phyloP scores from a whole-genome alignment of 202 grass and related monocot genomes.

The Setaria viridis region DNA sequence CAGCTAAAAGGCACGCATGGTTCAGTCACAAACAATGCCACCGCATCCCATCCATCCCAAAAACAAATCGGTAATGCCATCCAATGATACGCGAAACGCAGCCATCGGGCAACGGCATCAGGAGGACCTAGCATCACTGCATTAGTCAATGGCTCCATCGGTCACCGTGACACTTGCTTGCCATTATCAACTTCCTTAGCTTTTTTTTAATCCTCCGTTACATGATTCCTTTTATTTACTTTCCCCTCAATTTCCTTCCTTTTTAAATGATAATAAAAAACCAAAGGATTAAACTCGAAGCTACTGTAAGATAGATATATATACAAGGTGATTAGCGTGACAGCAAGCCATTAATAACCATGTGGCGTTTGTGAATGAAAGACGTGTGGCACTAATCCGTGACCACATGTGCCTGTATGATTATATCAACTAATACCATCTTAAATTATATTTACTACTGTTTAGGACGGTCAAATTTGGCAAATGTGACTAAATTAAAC shows the following conservation, averaged over 20 bases:
- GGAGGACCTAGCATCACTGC: neutral
- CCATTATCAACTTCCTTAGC: constrained; percentile 10
- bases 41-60: neutral
- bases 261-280: neutral
- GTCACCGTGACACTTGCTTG: constrained; percentile 21
- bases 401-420: constrained; percentile 32
- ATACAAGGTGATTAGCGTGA: constrained; percentile 26
- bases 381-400: constrained; percentile 35
- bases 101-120: neutral
- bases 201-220: neutral
- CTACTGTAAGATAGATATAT: neutral
- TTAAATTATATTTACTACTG: neutral
- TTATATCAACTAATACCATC: neutral
- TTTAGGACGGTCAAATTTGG: neutral
- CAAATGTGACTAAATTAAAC: neutral
- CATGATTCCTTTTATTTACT: neutral
- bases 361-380: neutral
- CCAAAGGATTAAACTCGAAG: neutral
- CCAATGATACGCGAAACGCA: neutral
- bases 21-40: no score
- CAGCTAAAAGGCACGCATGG: neutral
- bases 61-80: neutral
- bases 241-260: neutral
- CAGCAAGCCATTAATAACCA: constrained; percentile 14
- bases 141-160: constrained; percentile 20